phyloP scores from a whole-genome alignment of 306 rosid species.

The Cucurbita moschata region DNA sequence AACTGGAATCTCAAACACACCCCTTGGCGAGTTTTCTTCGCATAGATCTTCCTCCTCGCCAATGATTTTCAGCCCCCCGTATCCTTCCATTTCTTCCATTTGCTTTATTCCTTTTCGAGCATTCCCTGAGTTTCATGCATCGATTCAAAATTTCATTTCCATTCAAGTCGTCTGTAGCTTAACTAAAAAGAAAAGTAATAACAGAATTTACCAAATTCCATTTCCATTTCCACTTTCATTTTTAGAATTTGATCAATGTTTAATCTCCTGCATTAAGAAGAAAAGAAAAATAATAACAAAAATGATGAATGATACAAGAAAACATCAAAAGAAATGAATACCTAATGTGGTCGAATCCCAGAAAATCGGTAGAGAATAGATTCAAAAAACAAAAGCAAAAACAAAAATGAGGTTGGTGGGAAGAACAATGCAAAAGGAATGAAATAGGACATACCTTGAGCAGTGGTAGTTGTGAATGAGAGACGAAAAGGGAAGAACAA shows the following conservation, averaged over 20 bases:
- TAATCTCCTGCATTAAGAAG: neutral
- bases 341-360: no score
- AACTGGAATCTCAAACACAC: conserved; percentile 45
- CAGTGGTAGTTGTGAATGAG: conserved; percentile 9
- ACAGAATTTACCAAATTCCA: neutral
- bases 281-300: neutral
- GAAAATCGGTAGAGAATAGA: no score
- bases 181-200: neutral
- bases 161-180: neutral
- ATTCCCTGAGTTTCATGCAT: neutral
- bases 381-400: neutral
- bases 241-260: neutral
- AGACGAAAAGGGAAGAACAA: neutral
- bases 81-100: conserved; percentile 19
- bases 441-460: conserved; percentile 23
- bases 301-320: neutral
- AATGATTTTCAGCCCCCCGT: neutral
- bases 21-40: conserved; percentile 54
- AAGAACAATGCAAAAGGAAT: neutral
- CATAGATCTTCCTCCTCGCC: conserved; percentile 13
- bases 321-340: neutral
- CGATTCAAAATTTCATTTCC: neutral
- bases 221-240: neutral
- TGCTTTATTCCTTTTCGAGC: neutral
- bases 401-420: neutral